Base-by-base conservation (phyloP, 2,329 filamentous ascomycete genomes). In the Pyricularia pennisetigena region DNA sequence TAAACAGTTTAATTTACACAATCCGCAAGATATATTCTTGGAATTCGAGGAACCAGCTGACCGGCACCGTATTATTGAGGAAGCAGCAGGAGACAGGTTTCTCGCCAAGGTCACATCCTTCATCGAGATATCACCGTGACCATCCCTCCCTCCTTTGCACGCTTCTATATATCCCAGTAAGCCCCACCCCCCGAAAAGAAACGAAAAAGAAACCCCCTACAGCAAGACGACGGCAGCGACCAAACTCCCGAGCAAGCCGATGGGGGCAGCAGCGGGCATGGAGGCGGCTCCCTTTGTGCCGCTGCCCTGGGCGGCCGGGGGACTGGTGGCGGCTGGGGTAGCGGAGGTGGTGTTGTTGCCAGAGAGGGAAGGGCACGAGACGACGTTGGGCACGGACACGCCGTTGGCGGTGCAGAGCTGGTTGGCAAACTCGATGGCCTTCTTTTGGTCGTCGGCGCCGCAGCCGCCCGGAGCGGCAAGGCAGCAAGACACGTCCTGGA, bases 401-500 rank as follows among this genome's bases (percentile, higher is more conserved):
- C 75, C 74, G 68, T 74, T 66, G 68, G 71, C 76, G 16, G 65
- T 68, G 74, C 77, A 79, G 68, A 79, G 73, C 69, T 73, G 71
- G 63, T 71, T 68, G 66, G 77, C 77, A 67, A 74, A 78, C 35
- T 26, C 59, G 64, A 78, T 71, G 66, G 77, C 77, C 10, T 70
- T 68, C 28, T 67, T 65, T 74, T 78, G 76, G 70, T 75, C 74
- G 16, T 70, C 67, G 4, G 59, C 12, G 70, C 72, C 69, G 73
- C 77, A 79, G 61, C 70, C 74, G 69, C 69, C 73, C 14, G 71
- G 68, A 64, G 69, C 35, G 28, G 70, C 69, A 20, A 79, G 72
- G 69, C 77, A 79, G 77, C 77, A 79, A 59, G 76, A 72, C 69
- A 82, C 78, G 74, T 75, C 77, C 69, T 74, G 74, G 71, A 81